Evolutionary conservation across 257 asterid genomes (phyloP).

Genomic region (Scutellaria baicalensis): DNA sequence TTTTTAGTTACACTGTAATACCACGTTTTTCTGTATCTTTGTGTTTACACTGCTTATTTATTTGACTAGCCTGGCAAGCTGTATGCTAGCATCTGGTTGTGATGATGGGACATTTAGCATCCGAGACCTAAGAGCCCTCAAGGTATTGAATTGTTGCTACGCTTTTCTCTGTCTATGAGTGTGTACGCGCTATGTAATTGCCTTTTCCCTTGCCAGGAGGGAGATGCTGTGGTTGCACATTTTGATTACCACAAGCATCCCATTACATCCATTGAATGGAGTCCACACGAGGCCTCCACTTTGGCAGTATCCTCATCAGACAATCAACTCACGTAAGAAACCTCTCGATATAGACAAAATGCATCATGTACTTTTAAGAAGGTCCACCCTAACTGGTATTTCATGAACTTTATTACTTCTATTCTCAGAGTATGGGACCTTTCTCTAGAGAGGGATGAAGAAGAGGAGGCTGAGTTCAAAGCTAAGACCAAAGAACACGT

Average conservation of each 20-base stretch:
- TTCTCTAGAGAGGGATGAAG: constrained; percentile 87
- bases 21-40: neutral
- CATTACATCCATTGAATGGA: constrained; percentile 96
- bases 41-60: constrained; percentile 9
- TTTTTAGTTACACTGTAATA: neutral
- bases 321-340: constrained; percentile 75
- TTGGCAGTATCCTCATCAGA: constrained; percentile 87
- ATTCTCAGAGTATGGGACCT: constrained; percentile 85
- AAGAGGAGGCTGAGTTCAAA: constrained; percentile 88
- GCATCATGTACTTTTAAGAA: neutral
- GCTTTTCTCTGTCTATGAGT: neutral
- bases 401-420: neutral
- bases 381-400: neutral
- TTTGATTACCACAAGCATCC: constrained; percentile 89
- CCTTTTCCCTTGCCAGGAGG: constrained; percentile 43
- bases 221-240: constrained; percentile 70
- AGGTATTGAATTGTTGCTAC: constrained; percentile 33
- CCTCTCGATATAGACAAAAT: neutral
- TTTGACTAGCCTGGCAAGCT: constrained; percentile 65
- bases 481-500: constrained; percentile 61
- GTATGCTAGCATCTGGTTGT: constrained; percentile 93
- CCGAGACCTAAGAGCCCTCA: constrained; percentile 78
- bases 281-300: constrained; percentile 90
- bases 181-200: neutral
- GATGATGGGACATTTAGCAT: constrained; percentile 93